Evolutionary conservation across 805 yeast species (phyloP).

Genomic region (Pichia pseudocactophila): DNA sequence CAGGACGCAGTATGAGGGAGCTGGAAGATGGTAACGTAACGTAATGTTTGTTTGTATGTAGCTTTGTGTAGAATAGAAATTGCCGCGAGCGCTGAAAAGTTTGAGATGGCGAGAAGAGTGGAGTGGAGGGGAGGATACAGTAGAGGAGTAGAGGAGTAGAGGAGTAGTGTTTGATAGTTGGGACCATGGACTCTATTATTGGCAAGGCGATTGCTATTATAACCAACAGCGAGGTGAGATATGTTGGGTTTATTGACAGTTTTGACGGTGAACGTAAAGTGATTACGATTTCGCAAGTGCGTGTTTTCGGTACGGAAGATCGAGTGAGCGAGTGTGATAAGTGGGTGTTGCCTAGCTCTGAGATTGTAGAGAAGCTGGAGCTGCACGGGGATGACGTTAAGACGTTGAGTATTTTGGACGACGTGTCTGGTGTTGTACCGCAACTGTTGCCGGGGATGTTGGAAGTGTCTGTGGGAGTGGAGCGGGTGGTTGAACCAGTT

Average conservation of each 20-base stretch:
- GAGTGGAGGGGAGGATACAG: too few relatives aligned
- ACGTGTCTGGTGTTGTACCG: conserved; percentile 56
- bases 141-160: too few relatives aligned
- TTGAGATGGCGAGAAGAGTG: too few relatives aligned
- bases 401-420: conserved; percentile 78
- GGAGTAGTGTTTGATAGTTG: too few relatives aligned
- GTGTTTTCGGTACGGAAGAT: conserved; percentile 89
- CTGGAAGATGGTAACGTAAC: conserved; percentile 26
- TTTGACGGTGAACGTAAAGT: conserved; percentile 89
- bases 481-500: too few relatives aligned
- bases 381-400: conserved; percentile 90
- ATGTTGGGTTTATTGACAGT: conserved; percentile 80
- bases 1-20: conserved; percentile 20
- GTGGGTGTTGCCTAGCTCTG: conserved; percentile 64
- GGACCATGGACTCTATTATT: conserved; percentile 79
- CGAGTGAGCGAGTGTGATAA: conserved; percentile 59
- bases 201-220: conserved; percentile 82
- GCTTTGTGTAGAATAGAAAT: too few relatives aligned
- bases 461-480: conserved; percentile 14
- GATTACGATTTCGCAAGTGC: conserved; percentile 70
- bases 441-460: conserved; percentile 30
- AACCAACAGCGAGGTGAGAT: conserved; percentile 72
- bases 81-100: too few relatives aligned
- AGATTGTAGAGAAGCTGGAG: conserved; percentile 65
- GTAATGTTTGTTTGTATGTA: too few relatives aligned